A percentile compares a stretch with the other conserved stretches of the same genome.
These are phyloP conservation scores for Sodiomyces alkalinus DNA, from an alignment of 2,329 filamentous ascomycete genomes.

Conservation along the genomic window DNA sequence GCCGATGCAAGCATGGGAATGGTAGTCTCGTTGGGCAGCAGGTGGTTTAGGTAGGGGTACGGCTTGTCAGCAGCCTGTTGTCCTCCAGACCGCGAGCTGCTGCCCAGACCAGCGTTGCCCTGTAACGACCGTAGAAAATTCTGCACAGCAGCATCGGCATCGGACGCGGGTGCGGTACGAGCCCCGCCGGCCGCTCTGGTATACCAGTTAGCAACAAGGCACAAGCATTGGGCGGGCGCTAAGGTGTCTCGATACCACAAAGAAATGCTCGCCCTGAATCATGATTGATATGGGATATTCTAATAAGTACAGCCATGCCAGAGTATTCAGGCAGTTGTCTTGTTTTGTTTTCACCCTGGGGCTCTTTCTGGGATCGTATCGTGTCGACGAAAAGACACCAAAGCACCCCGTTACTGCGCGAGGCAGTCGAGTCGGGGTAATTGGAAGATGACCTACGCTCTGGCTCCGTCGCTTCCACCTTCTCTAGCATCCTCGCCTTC, in stretches of 20 bases:
- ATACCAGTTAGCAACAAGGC: slow-evolving; percentile 7
- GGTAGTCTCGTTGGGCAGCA: slow-evolving; percentile 65
- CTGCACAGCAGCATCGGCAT: slow-evolving; percentile 67
- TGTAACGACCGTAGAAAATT: slow-evolving; percentile 78
- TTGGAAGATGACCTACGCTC: slow-evolving; percentile 89
- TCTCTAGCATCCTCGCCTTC: slow-evolving; percentile 81
- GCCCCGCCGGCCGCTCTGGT: slow-evolving; percentile 14
- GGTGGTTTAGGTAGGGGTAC: slow-evolving; percentile 74
- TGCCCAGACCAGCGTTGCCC: slow-evolving; percentile 29
- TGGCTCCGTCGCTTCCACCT: slow-evolving; percentile 87
- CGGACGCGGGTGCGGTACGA: slow-evolving; percentile 40
- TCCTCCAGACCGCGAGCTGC: slow-evolving; percentile 14
- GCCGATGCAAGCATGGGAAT: slow-evolving; percentile 57
- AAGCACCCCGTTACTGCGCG: background rate
- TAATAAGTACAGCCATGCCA: slow-evolving; percentile 2
- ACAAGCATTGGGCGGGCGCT: background rate
- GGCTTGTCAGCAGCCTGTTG: slow-evolving; percentile 32
- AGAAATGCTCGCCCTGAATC: slow-evolving; percentile 3
- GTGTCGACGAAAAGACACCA: no score
- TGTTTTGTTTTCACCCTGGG: background rate
- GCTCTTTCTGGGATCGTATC: slow-evolving; percentile 1
- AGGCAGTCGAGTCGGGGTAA: background rate
- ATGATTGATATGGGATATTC: slow-evolving; percentile 2
- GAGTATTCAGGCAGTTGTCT: background rate
- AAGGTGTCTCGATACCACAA: slow-evolving; percentile 1